Evolutionary conservation across 1,284 basidiomycete species (phyloP).

Genomic region (Sanghuangporus baumii): DNA sequence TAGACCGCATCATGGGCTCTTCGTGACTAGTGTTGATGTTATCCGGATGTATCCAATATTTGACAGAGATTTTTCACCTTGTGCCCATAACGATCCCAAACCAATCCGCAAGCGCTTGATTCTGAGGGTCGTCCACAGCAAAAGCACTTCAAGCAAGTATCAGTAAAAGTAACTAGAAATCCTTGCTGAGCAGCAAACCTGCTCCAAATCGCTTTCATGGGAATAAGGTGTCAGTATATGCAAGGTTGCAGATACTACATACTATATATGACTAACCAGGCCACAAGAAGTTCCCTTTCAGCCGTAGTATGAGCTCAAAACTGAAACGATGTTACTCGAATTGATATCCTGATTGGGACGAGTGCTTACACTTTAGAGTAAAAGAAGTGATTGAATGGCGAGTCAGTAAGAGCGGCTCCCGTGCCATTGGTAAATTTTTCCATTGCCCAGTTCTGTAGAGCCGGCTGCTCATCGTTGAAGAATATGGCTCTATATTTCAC

Average conservation of each 20-base stretch:
- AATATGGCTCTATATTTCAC: slow-evolving; percentile 70
- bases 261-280: slow-evolving; percentile 35
- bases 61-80: slow-evolving; percentile 27
- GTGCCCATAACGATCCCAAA: slow-evolving; percentile 71
- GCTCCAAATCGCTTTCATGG: neutral
- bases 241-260: too few relatives aligned
- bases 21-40: slow-evolving; percentile 39
- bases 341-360: neutral
- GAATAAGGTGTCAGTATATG: neutral
- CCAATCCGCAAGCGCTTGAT: slow-evolving; percentile 57
- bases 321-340: slow-evolving; percentile 25
- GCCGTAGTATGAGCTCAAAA: slow-evolving; percentile 60
- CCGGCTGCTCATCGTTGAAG: slow-evolving; percentile 61
- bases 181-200: neutral
- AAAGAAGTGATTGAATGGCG: slow-evolving; percentile 61
- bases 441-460: slow-evolving; percentile 45
- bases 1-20: slow-evolving; percentile 61
- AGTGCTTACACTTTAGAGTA: slow-evolving; percentile 41
- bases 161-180: neutral
- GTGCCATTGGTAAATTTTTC: slow-evolving; percentile 66
- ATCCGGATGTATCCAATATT: neutral
- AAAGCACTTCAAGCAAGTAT: slow-evolving; percentile 45
- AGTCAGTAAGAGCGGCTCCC: slow-evolving; percentile 39
- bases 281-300: slow-evolving; percentile 72
- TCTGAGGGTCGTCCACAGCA: slow-evolving; percentile 57